Percentiles rank a stretch among this genome's conserved stretches.
phyloP scores from a whole-genome alignment of 805 yeast species.

The Kazachstania taianensis region DNA sequence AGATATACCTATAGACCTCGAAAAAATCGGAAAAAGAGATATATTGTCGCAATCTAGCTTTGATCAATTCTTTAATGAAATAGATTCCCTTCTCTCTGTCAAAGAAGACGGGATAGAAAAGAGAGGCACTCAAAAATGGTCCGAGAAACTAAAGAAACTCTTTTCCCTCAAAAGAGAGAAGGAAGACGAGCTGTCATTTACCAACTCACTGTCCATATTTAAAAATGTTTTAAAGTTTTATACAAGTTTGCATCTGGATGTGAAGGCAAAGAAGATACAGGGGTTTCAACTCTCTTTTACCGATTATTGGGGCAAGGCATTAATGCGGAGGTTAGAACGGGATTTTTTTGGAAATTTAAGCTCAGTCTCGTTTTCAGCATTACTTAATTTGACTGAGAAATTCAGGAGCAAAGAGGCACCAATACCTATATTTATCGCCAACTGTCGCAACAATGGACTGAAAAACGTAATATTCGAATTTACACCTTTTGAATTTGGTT shows the following conservation, averaged over 20 bases:
- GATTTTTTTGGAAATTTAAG: conserved; percentile 15
- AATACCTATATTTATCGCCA: conserved; percentile 40
- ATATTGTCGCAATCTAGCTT: no score
- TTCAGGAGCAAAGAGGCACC: conserved; percentile 34
- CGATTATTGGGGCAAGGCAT: conserved; percentile 61
- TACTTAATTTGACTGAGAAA: conserved; percentile 20
- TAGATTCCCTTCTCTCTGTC: neutral
- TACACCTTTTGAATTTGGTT: conserved; percentile 58
- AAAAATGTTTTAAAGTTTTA: conserved; percentile 38
- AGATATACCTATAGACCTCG: conserved; percentile 8
- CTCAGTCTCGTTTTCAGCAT: conserved; percentile 31
- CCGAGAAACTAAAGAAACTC: conserved; percentile 10
- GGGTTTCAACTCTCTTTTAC: conserved; percentile 53
- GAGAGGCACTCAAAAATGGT: conserved; percentile 9
- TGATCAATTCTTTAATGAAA: neutral
- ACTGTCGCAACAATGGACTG: conserved; percentile 32
- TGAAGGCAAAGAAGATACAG: conserved; percentile 38
- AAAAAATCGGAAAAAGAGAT: neutral
- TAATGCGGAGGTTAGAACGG: conserved; percentile 31
- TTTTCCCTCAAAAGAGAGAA: conserved; percentile 9
- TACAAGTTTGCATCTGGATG: conserved; percentile 42
- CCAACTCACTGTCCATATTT: conserved; percentile 22
- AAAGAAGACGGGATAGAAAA: conserved; percentile 2
- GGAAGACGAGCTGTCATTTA: conserved; percentile 7
- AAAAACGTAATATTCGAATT: conserved; percentile 40